phyloP scores from a whole-genome alignment of 768 basidiomycete species.

The Auriscalpium microsporum region DNA sequence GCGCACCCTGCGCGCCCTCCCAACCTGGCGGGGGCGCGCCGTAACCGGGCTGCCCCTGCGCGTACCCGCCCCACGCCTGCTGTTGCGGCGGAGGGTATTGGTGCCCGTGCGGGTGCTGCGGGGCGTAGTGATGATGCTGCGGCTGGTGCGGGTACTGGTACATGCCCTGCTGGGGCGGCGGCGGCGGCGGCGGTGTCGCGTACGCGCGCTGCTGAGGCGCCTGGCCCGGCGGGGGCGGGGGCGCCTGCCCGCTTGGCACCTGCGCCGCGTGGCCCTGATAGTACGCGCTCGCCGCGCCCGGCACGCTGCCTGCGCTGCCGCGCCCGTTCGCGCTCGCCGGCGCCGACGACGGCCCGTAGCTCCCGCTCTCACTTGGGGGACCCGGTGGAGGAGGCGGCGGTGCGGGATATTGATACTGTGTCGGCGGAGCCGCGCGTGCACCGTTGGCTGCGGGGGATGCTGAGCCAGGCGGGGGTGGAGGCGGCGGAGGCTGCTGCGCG shows the following conservation, averaged over 20 bases:
- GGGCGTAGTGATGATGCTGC: not conserved
- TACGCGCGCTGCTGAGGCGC: constrained; percentile 5
- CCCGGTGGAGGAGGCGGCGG: constrained; percentile 3
- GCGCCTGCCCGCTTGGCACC: constrained; percentile 1
- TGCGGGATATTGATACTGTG: not conserved
- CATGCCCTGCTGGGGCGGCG: constrained; percentile 2
- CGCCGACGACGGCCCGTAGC: constrained; percentile 1
- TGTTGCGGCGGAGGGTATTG: not conserved
- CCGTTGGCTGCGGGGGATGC: constrained; percentile 4
- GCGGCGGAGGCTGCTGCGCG: constrained; percentile 6
- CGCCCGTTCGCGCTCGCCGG: constrained; percentile 4
- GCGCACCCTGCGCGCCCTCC: not conserved
- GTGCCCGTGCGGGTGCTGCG: not conserved
- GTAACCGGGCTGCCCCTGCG: not conserved
- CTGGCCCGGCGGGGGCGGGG: not conserved
- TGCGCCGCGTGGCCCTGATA: constrained; percentile 6
- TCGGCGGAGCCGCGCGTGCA: constrained; percentile 6
- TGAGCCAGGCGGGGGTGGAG: constrained; percentile 6
- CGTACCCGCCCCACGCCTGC: not conserved
- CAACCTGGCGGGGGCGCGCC: not conserved
- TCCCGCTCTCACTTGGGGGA: not conserved
- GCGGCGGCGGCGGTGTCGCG: constrained; percentile 3
- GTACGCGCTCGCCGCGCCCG: constrained; percentile 7
- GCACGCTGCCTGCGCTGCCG: not conserved
- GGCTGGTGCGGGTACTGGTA: not conserved